phyloP scores from a whole-genome alignment of 345 rosid genomes.

The Schrenkiella parvula region DNA sequence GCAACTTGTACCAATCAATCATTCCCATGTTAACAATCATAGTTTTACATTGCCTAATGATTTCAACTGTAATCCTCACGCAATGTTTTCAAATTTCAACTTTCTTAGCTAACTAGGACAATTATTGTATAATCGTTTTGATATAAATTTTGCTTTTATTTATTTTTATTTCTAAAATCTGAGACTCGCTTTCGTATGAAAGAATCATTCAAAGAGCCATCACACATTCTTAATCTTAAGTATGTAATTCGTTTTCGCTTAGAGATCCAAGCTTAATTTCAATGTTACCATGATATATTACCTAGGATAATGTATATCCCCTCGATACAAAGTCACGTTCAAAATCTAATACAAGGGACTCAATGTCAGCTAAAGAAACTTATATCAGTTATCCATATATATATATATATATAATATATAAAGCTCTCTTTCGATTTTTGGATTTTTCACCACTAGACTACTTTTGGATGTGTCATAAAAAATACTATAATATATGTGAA shows the following conservation, averaged over 20 bases:
- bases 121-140: background rate
- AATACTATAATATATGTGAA: background rate
- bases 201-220: background rate
- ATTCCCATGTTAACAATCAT: background rate
- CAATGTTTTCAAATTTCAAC: slow-evolving; percentile 9
- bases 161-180: background rate
- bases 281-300: background rate
- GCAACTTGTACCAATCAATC: slow-evolving; percentile 24
- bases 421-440: no score
- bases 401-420: no score
- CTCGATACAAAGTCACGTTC: background rate
- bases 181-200: background rate
- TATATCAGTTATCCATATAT: background rate
- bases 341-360: background rate
- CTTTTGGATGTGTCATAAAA: background rate
- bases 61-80: slow-evolving; percentile 3
- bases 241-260: background rate
- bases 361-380: background rate
- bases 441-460: background rate
- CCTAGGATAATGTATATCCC: background rate
- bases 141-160: background rate
- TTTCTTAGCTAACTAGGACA: background rate
- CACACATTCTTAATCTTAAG: background rate
- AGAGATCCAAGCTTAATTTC: background rate
- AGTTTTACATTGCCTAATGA: slow-evolving; percentile 11